Evolutionary conservation across 768 basidiomycete species (phyloP).

Genomic region (Infundibulicybe gibba): DNA sequence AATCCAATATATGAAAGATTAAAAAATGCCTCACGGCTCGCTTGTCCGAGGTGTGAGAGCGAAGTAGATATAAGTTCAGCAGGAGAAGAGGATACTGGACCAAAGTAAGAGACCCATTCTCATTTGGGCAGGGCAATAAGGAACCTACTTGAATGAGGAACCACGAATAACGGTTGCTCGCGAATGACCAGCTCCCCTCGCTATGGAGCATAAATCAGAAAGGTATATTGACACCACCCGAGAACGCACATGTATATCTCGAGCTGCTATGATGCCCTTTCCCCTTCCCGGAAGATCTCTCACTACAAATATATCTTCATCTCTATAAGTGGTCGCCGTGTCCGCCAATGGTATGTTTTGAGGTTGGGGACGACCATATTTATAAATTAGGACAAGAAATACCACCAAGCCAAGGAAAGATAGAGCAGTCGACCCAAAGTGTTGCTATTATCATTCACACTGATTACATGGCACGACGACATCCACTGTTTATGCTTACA

Average conservation of each 20-base stretch:
- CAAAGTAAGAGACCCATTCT: neutral
- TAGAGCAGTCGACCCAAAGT: no score
- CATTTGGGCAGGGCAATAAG: neutral
- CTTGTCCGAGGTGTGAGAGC: slow-evolving; percentile 26
- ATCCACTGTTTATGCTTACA: no score
- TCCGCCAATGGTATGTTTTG: no score
- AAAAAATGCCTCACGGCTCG: slow-evolving; percentile 38
- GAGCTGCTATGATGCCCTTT: slow-evolving; percentile 48
- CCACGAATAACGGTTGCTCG: slow-evolving; percentile 51
- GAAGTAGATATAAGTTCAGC: slow-evolving; percentile 33
- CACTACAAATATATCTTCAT: slow-evolving; percentile 28
- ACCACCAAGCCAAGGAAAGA: no score
- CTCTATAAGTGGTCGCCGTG: no score
- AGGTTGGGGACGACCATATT: no score
- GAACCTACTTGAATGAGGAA: slow-evolving; percentile 45
- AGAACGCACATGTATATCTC: slow-evolving; percentile 44
- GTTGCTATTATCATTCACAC: no score
- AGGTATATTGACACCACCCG: neutral
- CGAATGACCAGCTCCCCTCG: slow-evolving; percentile 58
- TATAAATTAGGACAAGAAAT: no score
- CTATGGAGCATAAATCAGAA: slow-evolving; percentile 12
- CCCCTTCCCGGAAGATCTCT: slow-evolving; percentile 51
- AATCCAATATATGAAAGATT: slow-evolving; percentile 57
- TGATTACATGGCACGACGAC: no score
- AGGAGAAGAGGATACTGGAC: slow-evolving; percentile 41